These are phyloP conservation scores for Camellia sinensis DNA, from an alignment of 148 eudicot species.

Conservation along the genomic window DNA sequence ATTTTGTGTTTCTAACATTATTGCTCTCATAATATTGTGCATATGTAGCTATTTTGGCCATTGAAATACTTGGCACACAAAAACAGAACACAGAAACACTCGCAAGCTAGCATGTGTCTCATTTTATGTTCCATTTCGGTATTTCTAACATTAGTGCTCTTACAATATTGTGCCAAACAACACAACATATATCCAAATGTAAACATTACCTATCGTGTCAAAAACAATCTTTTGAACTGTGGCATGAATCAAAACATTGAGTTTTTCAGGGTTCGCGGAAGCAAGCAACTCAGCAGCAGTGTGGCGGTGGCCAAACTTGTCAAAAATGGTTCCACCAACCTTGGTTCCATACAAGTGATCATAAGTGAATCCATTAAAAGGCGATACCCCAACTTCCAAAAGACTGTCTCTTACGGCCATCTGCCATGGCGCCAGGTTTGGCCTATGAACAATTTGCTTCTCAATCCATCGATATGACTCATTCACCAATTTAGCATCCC, in stretches of 20 bases:
- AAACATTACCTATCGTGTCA: conserved; percentile 42
- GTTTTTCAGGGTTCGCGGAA: conserved; percentile 53
- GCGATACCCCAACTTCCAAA: conserved; percentile 72
- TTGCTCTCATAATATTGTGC: too few species aligned
- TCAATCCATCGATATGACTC: conserved; percentile 92
- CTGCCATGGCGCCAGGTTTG: conserved; percentile 69
- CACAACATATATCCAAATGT: too few species aligned
- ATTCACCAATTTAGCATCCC: conserved; percentile 78
- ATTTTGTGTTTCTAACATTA: too few species aligned
- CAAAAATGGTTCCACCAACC: conserved; percentile 92
- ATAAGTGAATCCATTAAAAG: conserved; percentile 83
- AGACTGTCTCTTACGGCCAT: conserved; percentile 65
- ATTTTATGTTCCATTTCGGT: too few species aligned
- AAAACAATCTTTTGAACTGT: conserved; percentile 66
- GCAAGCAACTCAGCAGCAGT: conserved; percentile 80
- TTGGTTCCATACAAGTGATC: conserved; percentile 92
- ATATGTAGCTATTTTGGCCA: too few species aligned
- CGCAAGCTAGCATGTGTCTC: too few species aligned
- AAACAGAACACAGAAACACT: too few species aligned
- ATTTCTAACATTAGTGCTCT: too few species aligned
- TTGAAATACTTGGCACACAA: too few species aligned
- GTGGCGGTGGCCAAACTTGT: conserved; percentile 64
- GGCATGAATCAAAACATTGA: conserved; percentile 71
- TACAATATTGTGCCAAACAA: too few species aligned
- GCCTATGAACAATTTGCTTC: conserved; percentile 65